Base-by-base conservation (phyloP, 352 stramenopile genomes). In the Aphanomyces astaci region DNA sequence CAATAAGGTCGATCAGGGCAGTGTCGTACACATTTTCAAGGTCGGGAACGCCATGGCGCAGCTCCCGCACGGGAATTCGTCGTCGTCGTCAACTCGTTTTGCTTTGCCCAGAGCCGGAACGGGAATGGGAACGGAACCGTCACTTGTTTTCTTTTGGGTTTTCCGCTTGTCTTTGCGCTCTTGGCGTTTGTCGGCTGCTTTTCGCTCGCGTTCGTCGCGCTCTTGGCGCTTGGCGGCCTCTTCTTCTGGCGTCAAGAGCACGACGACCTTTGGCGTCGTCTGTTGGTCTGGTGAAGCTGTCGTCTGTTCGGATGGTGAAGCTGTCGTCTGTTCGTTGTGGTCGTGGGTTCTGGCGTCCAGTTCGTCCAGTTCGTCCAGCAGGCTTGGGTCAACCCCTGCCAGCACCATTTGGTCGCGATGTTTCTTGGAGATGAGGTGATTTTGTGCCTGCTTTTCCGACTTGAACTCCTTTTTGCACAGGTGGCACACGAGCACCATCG, bases 401-500 rank as follows among this genome's bases (percentile, higher is more conserved):
- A 46, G 19, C 32, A 64, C 45, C 63, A 92, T 85, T 70, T 80
- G 87, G 24, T 92, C 86, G 27, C 78, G 80, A 57, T 94, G 86
- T 59, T 92, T 94, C 52, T 91, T 94, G 3, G 82, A 92, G 28
- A 71, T 78, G 0, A 92, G 63, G 66, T 94, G 84, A 68, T 92
- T 92, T 45, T 87, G 71, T 24, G 93, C 74, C 68, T 94, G 86
- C 69, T 93, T 93, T 28, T 77, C 66, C 4, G 84, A 91, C 76
- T 90, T 92, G 75, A 94, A 94, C 3, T 75, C 82, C 71, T 94
- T 92, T 67, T 76, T 84, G 70, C 86, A 94, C 60, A 94, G 70
- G 51, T 92, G 82, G 55, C 86, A 94, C 4, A 88, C 65, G 27
- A 91, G 64, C 43, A 92, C 52, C 19, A 88, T 78, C 4, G 80